phyloP scores from a whole-genome alignment of 306 rosid species.

The Prunus salicina region DNA sequence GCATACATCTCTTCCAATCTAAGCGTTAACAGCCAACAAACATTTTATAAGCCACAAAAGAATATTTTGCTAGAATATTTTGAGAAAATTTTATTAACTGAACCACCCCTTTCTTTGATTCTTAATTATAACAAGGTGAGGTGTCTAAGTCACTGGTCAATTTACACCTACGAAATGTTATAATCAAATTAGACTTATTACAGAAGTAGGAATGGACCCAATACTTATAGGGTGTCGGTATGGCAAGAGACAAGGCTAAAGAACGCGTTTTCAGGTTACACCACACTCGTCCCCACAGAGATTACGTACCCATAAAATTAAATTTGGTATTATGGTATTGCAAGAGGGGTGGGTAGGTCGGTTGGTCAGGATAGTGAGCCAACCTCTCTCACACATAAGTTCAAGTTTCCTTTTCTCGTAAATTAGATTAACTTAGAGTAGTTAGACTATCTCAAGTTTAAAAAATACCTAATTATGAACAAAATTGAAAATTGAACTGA shows the following conservation, averaged over 20 bases:
- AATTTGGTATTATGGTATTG: too few species aligned
- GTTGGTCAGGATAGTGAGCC: too few species aligned
- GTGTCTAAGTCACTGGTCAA: not conserved
- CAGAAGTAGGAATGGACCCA: not conserved
- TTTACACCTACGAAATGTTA: not conserved
- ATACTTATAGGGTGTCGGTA: not conserved
- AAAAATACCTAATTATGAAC: not conserved
- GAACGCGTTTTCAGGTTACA: not conserved
- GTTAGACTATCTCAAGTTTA: too few species aligned
- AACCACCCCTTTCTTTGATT: not conserved
- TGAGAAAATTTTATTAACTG: not conserved
- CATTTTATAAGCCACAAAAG: not conserved
- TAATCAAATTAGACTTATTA: not conserved
- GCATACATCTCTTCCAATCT: conserved; percentile 9
- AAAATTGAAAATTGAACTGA: not conserved
- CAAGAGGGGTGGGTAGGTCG: rapidly evolving
- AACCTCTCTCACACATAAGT: too few species aligned
- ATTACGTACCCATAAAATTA: too few species aligned
- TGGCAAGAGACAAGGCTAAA: not conserved
- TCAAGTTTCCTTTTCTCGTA: too few species aligned
- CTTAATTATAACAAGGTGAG: not conserved
- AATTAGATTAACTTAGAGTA: too few species aligned
- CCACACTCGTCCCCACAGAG: not conserved
- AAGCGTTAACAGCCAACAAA: not conserved
- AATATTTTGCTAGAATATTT: not conserved